Percentiles rank a stretch among this genome's conserved stretches.
Conservation (phyloP, 352 stramenopile genomes). For the Saprolegnia diclina region DNA sequence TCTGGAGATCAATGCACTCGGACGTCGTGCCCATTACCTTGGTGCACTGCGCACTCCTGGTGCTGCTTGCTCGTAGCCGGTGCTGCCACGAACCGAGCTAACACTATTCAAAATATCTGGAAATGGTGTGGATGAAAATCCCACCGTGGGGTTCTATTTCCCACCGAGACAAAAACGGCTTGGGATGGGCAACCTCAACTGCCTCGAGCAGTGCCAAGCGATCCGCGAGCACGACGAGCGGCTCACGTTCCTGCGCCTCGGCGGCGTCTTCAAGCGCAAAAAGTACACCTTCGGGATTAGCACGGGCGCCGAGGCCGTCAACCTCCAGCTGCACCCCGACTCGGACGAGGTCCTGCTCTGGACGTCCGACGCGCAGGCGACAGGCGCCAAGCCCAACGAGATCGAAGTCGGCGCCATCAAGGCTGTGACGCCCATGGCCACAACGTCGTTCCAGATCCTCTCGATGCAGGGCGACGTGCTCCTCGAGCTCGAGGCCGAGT, state of each 20-base stretch:
- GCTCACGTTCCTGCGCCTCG: constrained; percentile 53
- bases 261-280: constrained; percentile 64
- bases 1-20: background rate
- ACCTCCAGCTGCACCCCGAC: constrained; percentile 54
- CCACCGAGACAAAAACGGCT: background rate
- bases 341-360: constrained; percentile 41
- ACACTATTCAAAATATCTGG: too few relatives aligned
- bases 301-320: constrained; percentile 55
- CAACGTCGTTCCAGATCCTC: constrained; percentile 43
- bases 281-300: constrained; percentile 65
- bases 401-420: constrained; percentile 47
- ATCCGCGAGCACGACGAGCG: constrained; percentile 58
- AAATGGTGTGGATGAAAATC: background rate
- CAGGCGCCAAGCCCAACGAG: constrained; percentile 20
- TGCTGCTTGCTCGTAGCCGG: too few relatives aligned
- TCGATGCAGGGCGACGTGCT: constrained; percentile 55
- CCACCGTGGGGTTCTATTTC: background rate
- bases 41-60: too few relatives aligned
- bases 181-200: constrained; percentile 78
- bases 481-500: constrained; percentile 68
- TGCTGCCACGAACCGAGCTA: too few relatives aligned
- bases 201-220: constrained; percentile 64
- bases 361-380: constrained; percentile 31
- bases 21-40: background rate
- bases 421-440: constrained; percentile 32